phyloP scores from a whole-genome alignment of 78 protist species.

The Speleostelium caveatum region DNA sequence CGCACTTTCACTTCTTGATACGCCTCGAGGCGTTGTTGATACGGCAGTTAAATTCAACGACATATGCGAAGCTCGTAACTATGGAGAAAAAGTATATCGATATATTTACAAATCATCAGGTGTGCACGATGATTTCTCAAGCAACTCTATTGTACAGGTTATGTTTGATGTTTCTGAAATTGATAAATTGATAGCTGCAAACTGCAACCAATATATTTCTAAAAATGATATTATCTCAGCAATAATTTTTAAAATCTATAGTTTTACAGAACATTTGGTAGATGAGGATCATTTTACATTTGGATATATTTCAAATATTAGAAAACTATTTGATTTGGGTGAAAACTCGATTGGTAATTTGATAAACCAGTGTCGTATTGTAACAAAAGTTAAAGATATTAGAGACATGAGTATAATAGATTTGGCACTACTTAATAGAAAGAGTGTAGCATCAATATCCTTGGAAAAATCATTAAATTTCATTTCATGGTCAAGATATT shows the following conservation, averaged over 20 bases:
- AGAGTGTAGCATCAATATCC: not conserved
- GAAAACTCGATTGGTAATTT: constrained; percentile 33
- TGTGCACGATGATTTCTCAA: not conserved
- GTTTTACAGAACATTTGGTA: not conserved
- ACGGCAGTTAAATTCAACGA: not conserved
- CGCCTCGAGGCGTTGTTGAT: too few relatives aligned
- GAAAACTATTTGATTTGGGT: not conserved
- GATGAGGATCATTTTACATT: constrained; percentile 5
- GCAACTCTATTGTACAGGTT: not conserved
- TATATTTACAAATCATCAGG: not conserved
- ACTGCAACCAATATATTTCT: not conserved
- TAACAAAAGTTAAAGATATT: not conserved
- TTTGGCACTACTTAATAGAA: constrained; percentile 14
- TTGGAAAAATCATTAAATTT: not conserved
- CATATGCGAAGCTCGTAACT: not conserved
- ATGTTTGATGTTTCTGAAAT: not conserved
- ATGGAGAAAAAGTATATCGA: not conserved
- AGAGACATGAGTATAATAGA: constrained; percentile 1
- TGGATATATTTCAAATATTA: constrained; percentile 5
- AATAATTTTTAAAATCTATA: not conserved
- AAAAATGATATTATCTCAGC: constrained; percentile 18
- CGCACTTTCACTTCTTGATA: not conserved
- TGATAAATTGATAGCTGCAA: not conserved
- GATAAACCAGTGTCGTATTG: not conserved
- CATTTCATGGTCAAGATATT: not conserved